Evolutionary conservation across 129 eudicot species (phyloP).

Genomic region (Apium graveolens): DNA sequence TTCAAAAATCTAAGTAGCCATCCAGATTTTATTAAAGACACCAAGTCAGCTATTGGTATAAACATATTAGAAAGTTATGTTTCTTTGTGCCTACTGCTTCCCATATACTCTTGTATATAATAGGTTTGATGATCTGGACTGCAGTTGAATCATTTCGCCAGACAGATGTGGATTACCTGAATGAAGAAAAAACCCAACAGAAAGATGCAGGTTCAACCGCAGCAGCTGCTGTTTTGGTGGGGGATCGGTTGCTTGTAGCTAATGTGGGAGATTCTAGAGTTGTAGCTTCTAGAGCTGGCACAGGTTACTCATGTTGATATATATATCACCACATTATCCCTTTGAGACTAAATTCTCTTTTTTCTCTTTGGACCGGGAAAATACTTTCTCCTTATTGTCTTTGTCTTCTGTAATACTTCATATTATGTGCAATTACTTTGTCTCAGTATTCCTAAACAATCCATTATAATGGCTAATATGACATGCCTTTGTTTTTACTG

Average conservation of each 20-base stretch:
- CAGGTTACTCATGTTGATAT: slow-evolving; percentile 34
- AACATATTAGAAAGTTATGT: not conserved
- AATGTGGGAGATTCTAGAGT: slow-evolving; percentile 87
- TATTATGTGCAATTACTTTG: not conserved
- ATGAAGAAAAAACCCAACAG: slow-evolving; percentile 50
- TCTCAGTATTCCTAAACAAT: not conserved
- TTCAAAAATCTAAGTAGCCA: slow-evolving; percentile 60
- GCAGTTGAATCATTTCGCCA: slow-evolving; percentile 66
- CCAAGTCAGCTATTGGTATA: slow-evolving; percentile 67
- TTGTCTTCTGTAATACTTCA: not conserved
- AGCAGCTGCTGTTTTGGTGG: slow-evolving; percentile 57
- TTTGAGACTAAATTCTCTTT: not conserved
- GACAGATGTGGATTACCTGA: slow-evolving; percentile 62
- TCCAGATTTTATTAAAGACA: slow-evolving; percentile 67
- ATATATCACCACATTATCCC: not conserved
- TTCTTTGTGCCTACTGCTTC: not conserved
- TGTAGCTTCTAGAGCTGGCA: slow-evolving; percentile 63
- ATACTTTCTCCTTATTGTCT: not conserved
- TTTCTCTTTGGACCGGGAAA: not conserved
- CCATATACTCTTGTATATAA: slow-evolving; percentile 9
- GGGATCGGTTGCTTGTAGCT: slow-evolving; percentile 56
- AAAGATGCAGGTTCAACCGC: slow-evolving; percentile 90
- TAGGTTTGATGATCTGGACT: slow-evolving; percentile 11
- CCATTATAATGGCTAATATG: not conserved
- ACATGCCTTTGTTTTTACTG: not conserved